These are phyloP conservation scores for Tylopilus plumbeoviolaceoides DNA, from an alignment of 768 basidiomycete species.

Conservation along the genomic window DNA sequence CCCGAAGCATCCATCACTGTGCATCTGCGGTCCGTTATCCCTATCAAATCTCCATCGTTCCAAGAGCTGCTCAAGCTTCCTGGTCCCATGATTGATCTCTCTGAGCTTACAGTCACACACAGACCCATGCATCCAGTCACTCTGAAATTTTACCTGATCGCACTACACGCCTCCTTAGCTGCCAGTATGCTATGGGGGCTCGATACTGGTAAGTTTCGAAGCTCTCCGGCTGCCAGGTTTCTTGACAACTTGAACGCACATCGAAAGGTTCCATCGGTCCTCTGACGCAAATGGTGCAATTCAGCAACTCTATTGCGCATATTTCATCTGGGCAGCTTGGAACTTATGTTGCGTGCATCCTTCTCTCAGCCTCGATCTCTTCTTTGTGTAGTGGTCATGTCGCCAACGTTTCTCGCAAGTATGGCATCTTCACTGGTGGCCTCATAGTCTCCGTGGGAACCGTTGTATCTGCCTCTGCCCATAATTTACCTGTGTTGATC, in stretches of 20 bases:
- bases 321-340: conserved; percentile 39
- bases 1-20: not conserved
- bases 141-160: conserved; percentile 24
- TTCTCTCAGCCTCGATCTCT: conserved; percentile 39
- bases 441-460: conserved; percentile 41
- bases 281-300: conserved; percentile 41
- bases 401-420: conserved; percentile 45
- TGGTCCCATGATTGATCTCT: not conserved
- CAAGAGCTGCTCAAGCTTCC: too few relatives aligned
- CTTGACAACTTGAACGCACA: not conserved
- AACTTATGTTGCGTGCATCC: conserved; percentile 40
- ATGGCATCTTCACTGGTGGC: conserved; percentile 41
- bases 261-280: conserved; percentile 37
- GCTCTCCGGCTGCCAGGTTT: not conserved
- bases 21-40: not conserved
- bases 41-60: not conserved
- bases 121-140: conserved; percentile 13
- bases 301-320: conserved; percentile 34
- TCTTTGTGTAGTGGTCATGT: conserved; percentile 40
- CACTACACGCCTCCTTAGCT: conserved; percentile 23
- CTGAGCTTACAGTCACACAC: not conserved
- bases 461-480: conserved; percentile 35
- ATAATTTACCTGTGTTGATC: conserved; percentile 36
- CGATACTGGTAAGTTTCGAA: conserved; percentile 23
- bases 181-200: conserved; percentile 31